Percentiles rank a stretch among this genome's conserved stretches.
phyloP scores from a whole-genome alignment of 73 alveolate species.

The Blepharisma japonicum region DNA sequence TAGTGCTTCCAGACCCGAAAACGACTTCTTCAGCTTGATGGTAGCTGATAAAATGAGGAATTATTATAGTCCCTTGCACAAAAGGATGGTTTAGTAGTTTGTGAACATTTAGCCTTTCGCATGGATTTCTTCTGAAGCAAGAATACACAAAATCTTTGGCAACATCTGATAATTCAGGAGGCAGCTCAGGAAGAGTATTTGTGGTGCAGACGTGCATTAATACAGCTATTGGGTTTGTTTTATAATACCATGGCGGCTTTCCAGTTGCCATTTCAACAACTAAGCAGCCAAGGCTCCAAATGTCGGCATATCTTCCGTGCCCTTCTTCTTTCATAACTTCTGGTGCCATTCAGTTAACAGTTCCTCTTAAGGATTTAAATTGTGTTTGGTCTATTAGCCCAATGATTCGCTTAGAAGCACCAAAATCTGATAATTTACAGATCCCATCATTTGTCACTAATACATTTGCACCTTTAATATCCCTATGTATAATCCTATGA shows the following conservation, averaged over 20 bases:
- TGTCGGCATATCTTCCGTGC: conserved; percentile 80
- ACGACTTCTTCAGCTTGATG: neutral
- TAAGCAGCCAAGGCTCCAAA: conserved; percentile 94
- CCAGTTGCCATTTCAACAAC: conserved; percentile 91
- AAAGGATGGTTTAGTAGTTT: conserved; percentile 41
- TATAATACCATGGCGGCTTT: conserved; percentile 82
- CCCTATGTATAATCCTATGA: conserved; percentile 84
- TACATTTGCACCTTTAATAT: conserved; percentile 90
- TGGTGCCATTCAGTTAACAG: conserved; percentile 99
- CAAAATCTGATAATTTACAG: conserved; percentile 91
- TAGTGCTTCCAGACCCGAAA: neutral
- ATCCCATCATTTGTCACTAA: conserved; percentile 67
- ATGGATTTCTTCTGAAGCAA: conserved; percentile 42
- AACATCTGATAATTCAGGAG: conserved; percentile 26
- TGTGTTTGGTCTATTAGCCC: neutral
- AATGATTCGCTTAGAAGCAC: conserved; percentile 70
- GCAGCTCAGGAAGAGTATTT: conserved; percentile 37
- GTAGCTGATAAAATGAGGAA: neutral
- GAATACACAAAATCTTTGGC: conserved; percentile 35
- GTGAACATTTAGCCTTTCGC: conserved; percentile 36
- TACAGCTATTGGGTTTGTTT: conserved; percentile 24
- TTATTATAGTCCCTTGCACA: neutral
- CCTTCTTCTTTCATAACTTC: conserved; percentile 83
- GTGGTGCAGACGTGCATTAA: conserved; percentile 38
- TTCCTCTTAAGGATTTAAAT: conserved; percentile 53